Conservation (phyloP, 331 rosid genomes). For the Stylosanthes scabra region DNA sequence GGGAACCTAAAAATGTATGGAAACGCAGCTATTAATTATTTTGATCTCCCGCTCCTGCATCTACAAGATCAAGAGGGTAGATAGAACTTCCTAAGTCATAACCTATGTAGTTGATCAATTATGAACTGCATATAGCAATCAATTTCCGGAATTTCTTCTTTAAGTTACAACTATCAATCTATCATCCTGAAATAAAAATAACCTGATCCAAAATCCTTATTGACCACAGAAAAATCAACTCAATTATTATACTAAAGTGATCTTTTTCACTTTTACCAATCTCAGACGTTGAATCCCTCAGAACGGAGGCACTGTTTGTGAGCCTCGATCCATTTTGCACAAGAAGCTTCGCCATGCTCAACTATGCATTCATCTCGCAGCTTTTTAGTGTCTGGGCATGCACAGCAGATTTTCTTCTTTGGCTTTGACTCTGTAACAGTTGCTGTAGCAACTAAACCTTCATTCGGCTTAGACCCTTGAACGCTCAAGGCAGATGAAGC, state of each 20-base stretch:
- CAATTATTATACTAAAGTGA: conserved; percentile 3
- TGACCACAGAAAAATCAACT: conserved; percentile 24
- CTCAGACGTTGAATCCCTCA: conserved; percentile 76
- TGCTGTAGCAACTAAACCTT: conserved; percentile 25
- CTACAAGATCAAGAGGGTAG: conserved; percentile 8
- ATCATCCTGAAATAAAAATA: not conserved
- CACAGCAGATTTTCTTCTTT: conserved; percentile 78
- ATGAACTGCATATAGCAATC: conserved; percentile 40
- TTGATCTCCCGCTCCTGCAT: not conserved
- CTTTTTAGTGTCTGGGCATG: conserved; percentile 89
- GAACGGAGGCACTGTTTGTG: conserved; percentile 73
- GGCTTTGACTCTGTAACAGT: conserved; percentile 54
- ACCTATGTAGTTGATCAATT: conserved; percentile 20
- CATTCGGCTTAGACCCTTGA: conserved; percentile 46
- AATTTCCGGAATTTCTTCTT: conserved; percentile 25
- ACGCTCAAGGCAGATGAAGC: conserved; percentile 49
- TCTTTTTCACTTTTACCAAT: conserved; percentile 6
- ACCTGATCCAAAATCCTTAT: conserved; percentile 28
- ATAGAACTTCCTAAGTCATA: conserved; percentile 28
- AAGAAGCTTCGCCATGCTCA: conserved; percentile 85
- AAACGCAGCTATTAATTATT: not conserved
- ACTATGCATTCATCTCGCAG: conserved; percentile 91
- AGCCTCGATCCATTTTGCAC: conserved; percentile 92
- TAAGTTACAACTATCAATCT: conserved; percentile 17
- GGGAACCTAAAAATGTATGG: not conserved